Conservation (phyloP, 208 protist species). For the Leishmania guyanensis region DNA sequence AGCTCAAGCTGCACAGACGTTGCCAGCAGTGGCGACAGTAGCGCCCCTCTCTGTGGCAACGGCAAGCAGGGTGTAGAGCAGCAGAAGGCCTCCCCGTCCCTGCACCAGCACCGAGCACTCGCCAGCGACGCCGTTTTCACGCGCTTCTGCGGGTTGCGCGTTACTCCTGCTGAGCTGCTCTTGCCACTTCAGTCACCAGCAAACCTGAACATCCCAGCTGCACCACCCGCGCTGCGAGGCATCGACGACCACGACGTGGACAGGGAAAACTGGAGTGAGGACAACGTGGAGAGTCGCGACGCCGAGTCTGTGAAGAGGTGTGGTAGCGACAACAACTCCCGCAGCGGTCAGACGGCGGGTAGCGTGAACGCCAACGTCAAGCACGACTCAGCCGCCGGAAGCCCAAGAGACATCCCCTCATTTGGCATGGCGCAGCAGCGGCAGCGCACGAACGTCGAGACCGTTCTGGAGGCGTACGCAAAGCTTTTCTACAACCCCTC, state of each 20-base stretch:
- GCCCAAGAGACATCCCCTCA: background rate
- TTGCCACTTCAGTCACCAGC: slow-evolving; percentile 9
- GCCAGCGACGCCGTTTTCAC: slow-evolving; percentile 27
- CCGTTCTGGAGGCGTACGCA: slow-evolving; percentile 19
- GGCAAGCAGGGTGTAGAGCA: background rate
- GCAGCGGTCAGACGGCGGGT: slow-evolving; percentile 7
- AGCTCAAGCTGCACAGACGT: slow-evolving; percentile 1
- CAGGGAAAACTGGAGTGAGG: background rate
- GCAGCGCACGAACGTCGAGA: slow-evolving; percentile 3
- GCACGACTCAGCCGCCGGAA: background rate
- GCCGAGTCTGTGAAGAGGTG: background rate
- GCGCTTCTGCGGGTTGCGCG: slow-evolving; percentile 28
- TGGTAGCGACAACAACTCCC: background rate
- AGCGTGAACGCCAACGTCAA: background rate
- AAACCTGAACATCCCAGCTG: background rate
- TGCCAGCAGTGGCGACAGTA: background rate
- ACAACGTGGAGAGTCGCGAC: background rate
- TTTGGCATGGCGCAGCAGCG: slow-evolving; percentile 12
- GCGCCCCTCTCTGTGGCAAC: background rate
- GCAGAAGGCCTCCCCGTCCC: slow-evolving; percentile 5
- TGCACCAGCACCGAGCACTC: slow-evolving; percentile 29
- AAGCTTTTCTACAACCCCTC: slow-evolving; percentile 12
- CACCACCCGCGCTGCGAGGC: background rate
- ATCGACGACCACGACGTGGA: background rate
- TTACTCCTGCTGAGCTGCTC: slow-evolving; percentile 23